Conservation (phyloP, 306 rosid species). For the Geum urbanum region DNA sequence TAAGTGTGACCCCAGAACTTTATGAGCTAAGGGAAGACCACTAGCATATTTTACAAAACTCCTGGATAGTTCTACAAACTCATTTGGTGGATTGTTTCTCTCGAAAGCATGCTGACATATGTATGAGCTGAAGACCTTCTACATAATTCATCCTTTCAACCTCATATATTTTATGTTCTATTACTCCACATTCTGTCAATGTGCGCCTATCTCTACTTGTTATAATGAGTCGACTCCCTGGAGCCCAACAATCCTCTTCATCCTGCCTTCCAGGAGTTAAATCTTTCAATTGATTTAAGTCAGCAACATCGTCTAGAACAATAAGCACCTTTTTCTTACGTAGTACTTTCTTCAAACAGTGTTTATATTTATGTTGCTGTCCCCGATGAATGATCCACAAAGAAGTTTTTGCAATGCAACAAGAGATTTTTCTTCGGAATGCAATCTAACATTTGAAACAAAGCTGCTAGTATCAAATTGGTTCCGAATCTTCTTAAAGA, state of each 20-base stretch:
- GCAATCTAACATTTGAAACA: not conserved
- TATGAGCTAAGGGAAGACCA: conserved; percentile 21
- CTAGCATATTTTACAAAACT: conserved; percentile 8
- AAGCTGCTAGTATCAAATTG: not conserved
- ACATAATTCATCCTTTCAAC: not conserved
- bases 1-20: conserved; percentile 13
- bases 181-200: not conserved
- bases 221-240: conserved; percentile 20
- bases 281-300: not conserved
- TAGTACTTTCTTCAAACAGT: not conserved
- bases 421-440: not conserved
- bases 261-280: not conserved
- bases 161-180: not conserved
- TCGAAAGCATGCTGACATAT: conserved; percentile 4
- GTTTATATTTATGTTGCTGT: not conserved
- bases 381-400: too few species aligned
- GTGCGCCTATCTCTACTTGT: conserved; percentile 12
- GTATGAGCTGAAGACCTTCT: conserved; percentile 7
- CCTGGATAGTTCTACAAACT: not conserved
- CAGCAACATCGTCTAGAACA: conserved; percentile 20
- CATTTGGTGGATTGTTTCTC: not conserved
- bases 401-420: not conserved
- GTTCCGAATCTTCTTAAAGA: too few species aligned
- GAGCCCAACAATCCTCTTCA: not conserved
- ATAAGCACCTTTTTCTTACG: conserved; percentile 1